Evolutionary conservation across 257 asterid species (phyloP), one percentile per base, ranked within the genome.

Genomic region (Solanum chiquidenum): DNA sequence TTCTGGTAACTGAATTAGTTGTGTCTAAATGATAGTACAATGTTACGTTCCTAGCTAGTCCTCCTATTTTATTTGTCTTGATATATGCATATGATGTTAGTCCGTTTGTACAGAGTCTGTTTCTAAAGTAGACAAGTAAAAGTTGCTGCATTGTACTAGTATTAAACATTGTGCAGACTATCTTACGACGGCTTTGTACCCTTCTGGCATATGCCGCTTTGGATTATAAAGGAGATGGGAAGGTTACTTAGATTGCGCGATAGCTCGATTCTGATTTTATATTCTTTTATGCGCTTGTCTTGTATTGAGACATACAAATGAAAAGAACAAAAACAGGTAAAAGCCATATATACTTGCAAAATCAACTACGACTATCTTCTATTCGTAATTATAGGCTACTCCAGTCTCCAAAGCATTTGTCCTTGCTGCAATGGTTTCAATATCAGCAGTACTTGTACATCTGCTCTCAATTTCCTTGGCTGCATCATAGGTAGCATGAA

Each of bases 401-500:
- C 20, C 6, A 40, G 29, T 76, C 52, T 44, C 52, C 52, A 12
- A 44, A 44, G 52, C 13, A 76, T 10, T 40, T 18, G 60, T 40
- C 83, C 87, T 34, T 49, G 62, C 31, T 46, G 55, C 55, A 83
- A 49, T 35, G 55, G 64, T 66, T 71, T 69, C 89, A 69, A 34
- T 35, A 25, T 83, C 85, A 69, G 87, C 14, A 7, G 34, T 21
- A 21, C 27, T 46, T 11, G 86, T 80, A 42, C 11, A 52, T 62
- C 16, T 82, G 20, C 64, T 68, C 46, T n/a, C 83, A 66, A 31
- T 4, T 5, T 72, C 87, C 62, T 72, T 88, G 75, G 91, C 91
- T 52, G 89, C 73, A 71, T 90, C 92, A 83, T 89, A 89, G 38
- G 92, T 87, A 12, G 92, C 92, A 87, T 89, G 92, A 25, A 90